A percentile compares a stretch with the other conserved stretches of the same genome.
Conservation (phyloP, 2,329 filamentous ascomycete species). For the Penicillium sp. region DNA sequence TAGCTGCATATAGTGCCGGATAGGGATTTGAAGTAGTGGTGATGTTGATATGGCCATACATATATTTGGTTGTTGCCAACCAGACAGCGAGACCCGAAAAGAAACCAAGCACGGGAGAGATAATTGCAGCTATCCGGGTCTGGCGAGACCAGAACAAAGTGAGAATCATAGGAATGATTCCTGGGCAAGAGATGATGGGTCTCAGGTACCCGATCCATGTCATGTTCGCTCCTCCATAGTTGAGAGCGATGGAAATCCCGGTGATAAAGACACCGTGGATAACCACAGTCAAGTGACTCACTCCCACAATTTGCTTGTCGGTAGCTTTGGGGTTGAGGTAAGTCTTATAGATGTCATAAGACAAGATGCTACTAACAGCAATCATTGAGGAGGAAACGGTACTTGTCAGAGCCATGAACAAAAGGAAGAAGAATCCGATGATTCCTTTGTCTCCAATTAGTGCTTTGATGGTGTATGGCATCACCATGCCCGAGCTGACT, state of each 20-base stretch:
- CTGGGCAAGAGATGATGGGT: slow-evolving; percentile 44
- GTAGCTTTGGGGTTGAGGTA: slow-evolving; percentile 50
- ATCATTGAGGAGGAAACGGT: slow-evolving; percentile 53
- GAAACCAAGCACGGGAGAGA: slow-evolving; percentile 41
- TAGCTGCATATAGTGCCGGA: slow-evolving; percentile 47
- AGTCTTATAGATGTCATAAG: slow-evolving; percentile 52
- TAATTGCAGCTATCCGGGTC: slow-evolving; percentile 45
- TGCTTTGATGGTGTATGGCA: slow-evolving; percentile 48
- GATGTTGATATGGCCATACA: slow-evolving; percentile 44
- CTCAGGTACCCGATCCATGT: slow-evolving; percentile 48
- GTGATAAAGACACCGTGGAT: slow-evolving; percentile 51
- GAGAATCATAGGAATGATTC: slow-evolving; percentile 48
- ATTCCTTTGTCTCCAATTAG: slow-evolving; percentile 46
- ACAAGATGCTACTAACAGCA: slow-evolving; percentile 52
- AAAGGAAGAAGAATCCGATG: slow-evolving; percentile 46
- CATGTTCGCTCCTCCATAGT: slow-evolving; percentile 51
- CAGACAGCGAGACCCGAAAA: slow-evolving; percentile 46
- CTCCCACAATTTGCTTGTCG: slow-evolving; percentile 43
- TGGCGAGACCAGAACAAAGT: slow-evolving; percentile 49
- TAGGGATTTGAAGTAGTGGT: slow-evolving; percentile 41
- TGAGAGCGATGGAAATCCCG: slow-evolving; percentile 47
- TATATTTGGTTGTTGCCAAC: slow-evolving; percentile 42
- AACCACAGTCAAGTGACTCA: slow-evolving; percentile 50
- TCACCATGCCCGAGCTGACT: slow-evolving; percentile 47
- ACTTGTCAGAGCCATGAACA: slow-evolving; percentile 54